These are phyloP conservation scores for Bipolaris sorokiniana DNA, from an alignment of 2,329 filamentous ascomycete genomes.

Conservation along the genomic window DNA sequence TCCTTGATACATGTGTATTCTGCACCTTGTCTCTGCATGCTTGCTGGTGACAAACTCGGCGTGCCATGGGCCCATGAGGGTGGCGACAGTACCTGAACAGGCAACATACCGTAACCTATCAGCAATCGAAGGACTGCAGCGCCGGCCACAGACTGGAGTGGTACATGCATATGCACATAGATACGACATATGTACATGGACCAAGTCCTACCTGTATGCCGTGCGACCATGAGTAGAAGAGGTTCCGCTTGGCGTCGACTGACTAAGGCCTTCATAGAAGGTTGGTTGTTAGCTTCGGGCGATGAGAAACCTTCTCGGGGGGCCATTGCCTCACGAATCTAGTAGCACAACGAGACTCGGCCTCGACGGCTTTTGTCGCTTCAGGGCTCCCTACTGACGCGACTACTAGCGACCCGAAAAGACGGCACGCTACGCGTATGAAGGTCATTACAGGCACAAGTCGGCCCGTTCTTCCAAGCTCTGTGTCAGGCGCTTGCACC, in stretches of 20 bases:
- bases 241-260: neutral
- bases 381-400: slow-evolving; percentile 9
- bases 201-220: slow-evolving; percentile 3
- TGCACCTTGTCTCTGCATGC: slow-evolving; percentile 5
- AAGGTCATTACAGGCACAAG: slow-evolving; percentile 15
- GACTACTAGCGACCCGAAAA: slow-evolving; percentile 9
- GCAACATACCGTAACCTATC: slow-evolving; percentile 8
- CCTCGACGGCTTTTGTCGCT: slow-evolving; percentile 8
- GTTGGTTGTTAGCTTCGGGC: neutral
- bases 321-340: slow-evolving; percentile 8
- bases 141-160: slow-evolving; percentile 7
- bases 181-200: slow-evolving; percentile 3
- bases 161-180: slow-evolving; percentile 11
- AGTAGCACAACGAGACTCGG: slow-evolving; percentile 1
- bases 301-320: slow-evolving; percentile 1
- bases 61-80: slow-evolving; percentile 12
- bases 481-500: slow-evolving; percentile 15
- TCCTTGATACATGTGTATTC: neutral
- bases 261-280: slow-evolving; percentile 6
- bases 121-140: slow-evolving; percentile 9
- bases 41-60: slow-evolving; percentile 10
- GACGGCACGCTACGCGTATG: slow-evolving; percentile 15
- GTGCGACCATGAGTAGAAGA: slow-evolving; percentile 6
- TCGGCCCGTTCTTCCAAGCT: slow-evolving; percentile 25
- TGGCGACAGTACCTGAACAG: slow-evolving; percentile 12